Evolutionary conservation across 2,329 filamentous ascomycete species (phyloP), one percentile per base, ranked within the genome.

Genomic region (Fusarium dimerum): DNA sequence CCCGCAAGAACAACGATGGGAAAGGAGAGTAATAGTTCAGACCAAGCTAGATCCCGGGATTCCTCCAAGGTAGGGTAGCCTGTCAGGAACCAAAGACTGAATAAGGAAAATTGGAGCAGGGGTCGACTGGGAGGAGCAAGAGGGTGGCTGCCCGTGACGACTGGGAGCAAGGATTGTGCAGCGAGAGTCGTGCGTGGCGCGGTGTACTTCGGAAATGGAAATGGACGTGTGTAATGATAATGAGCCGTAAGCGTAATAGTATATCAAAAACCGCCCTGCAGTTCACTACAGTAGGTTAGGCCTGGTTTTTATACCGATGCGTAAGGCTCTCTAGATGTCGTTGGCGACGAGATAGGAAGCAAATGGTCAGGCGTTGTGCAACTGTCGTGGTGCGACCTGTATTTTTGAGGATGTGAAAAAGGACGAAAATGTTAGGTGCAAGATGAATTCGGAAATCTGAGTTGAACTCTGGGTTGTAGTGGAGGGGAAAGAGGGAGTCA

Each of bases 1-100:
- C 63, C 63, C 63, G 56, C 63, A 65, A 57, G 60, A 61, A 63
- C 52, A 61, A 48, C 54, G 58, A 62, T 52, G 50, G 57, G 60
- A 65, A 62, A 64, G 57, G 54, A 62, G 58, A 65, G 38, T 53
- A 52, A 62, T 44, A 48, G 56, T 51, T 55, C 48, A 54, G 48
- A 41, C 55, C 56, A 36, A 36, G 32, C 32, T 54, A 50, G 52
- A 53, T 50, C 47, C 55, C 43, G 38, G 57, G 53, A 55, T 50
- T 48, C 45, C 48, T 54, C 43, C 45, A 46, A 26, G 32, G 32
- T 36, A 36, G 51, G 45, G 54, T 55, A 51, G 52, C 49, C 60
- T 54, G 61, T 55, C 55, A 56, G 51, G 52, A 44, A 55, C 57
- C 20, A 40, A 52, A 50, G 51, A 57, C 54, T 52, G 54, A 50